Base-by-base conservation (phyloP, 768 basidiomycete species). In the Boletus sp. region DNA sequence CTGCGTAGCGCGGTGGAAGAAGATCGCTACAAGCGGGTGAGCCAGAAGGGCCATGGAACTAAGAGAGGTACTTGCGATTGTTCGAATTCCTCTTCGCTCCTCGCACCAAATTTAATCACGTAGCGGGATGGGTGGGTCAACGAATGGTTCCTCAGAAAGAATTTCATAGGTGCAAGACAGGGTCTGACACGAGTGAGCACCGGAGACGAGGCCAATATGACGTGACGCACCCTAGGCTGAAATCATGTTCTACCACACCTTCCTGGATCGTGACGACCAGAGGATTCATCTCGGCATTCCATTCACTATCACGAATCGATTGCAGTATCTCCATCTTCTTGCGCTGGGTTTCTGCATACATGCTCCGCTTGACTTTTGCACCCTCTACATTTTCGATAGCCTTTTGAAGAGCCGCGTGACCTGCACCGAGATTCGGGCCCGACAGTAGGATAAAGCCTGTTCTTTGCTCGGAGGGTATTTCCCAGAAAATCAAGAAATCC, bases 281-380 rank as follows among this genome's bases (percentile, higher is more conserved):
- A 7, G 93, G 92, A 64, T 93, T 82, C 77, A 83, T 87, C 70
- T 94, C 90, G 14, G 70, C 63, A 57, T 92, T 92, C 83, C 93
- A 87, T 66, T 87, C 83, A 55, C 85, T 86, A 5, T 75, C 70
- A 34, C 82, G 75, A 39, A 97, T 79, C 9, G 84, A 82, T 47
- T 83, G 75, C 48, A 95, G 64, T 32, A 95, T 72, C 47, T 84
- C 83, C 59, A 70, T 68, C 64, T 83, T 83, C 70, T 93, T 85
- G 45, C 87, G 77, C 56, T 81, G 82, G 5, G 93, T 96, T 74
- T 98, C 93, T 21, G 91, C 92, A 65, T 93, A 98, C 81, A 97
- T 92, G 58, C 83, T 91, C 42, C 93, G 80, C 55, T 85, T 88
- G 23, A 78, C 78, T 70, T 90, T 89, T 11, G 79, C 78, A 42